These are phyloP conservation scores for Ceratonia siliqua DNA, from an alignment of 306 rosid species.

Conservation along the genomic window DNA sequence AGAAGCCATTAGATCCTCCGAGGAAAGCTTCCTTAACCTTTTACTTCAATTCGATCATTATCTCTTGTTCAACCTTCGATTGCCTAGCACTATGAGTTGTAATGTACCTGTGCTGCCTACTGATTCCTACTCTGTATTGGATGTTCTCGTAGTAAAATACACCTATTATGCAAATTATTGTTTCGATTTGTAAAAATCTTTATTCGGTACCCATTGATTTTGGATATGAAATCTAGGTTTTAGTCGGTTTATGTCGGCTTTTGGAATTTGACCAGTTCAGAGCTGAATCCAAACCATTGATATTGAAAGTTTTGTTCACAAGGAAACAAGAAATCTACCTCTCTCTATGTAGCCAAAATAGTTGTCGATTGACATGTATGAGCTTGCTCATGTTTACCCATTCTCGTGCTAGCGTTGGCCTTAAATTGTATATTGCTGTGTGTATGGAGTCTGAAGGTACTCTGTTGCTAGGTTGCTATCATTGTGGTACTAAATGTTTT, in stretches of 20 bases:
- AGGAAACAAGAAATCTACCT: neutral
- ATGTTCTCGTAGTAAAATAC: neutral
- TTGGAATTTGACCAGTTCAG: neutral
- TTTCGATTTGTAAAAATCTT: conserved; percentile 21
- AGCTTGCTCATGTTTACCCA: neutral
- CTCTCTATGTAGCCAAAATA: neutral
- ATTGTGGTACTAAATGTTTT: neutral
- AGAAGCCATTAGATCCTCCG: conserved; percentile 71
- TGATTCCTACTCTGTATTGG: neutral
- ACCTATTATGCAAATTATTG: neutral
- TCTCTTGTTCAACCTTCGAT: conserved; percentile 3
- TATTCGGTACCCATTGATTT: neutral
- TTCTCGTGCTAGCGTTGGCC: neutral
- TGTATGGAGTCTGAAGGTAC: neutral
- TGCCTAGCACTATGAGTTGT: neutral
- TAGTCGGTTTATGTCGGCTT: neutral
- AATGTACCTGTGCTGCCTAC: neutral
- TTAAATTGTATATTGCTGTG: neutral
- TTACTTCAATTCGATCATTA: neutral
- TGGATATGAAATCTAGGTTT: neutral
- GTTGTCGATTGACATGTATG: neutral
- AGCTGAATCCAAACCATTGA: neutral
- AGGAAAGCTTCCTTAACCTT: conserved; percentile 48
- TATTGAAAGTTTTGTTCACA: neutral
- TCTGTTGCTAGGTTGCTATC: neutral